A percentile compares a stretch with the other conserved stretches of the same genome.
These are phyloP conservation scores for Arxiozyma slooffiae DNA, from an alignment of 1,139 yeast genomes.

Conservation along the genomic window DNA sequence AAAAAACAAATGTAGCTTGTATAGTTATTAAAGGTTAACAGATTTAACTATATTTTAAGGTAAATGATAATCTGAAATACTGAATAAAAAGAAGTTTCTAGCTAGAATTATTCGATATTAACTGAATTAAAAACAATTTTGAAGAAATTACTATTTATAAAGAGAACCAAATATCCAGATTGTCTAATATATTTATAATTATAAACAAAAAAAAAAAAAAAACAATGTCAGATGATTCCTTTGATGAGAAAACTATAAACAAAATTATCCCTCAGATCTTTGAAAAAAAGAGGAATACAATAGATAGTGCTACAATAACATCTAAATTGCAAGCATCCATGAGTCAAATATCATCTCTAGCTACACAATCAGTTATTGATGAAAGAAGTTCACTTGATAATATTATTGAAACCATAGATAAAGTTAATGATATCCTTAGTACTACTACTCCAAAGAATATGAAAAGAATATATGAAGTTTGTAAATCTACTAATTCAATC, in stretches of 20 bases:
- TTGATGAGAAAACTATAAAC: conserved; percentile 18
- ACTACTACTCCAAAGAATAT: conserved; percentile 20
- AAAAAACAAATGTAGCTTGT: too few relatives aligned
- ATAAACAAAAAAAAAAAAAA: too few relatives aligned
- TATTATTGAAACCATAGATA: conserved; percentile 23
- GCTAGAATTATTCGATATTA: too few relatives aligned
- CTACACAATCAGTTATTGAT: conserved; percentile 26
- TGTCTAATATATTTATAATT: neutral
- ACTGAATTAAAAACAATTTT: neutral
- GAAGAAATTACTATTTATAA: neutral
- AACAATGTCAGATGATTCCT: conserved; percentile 2
- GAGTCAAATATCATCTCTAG: conserved; percentile 12
- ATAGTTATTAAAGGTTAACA: too few relatives aligned
- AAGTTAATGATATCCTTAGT: conserved; percentile 17
- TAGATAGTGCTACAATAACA: conserved; percentile 10
- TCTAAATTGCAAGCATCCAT: conserved; percentile 5
- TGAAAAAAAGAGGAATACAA: conserved; percentile 25
- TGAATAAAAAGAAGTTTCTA: neutral
- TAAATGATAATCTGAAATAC: too few relatives aligned
- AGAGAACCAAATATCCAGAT: neutral
- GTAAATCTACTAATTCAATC: conserved; percentile 24
- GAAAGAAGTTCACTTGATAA: conserved; percentile 26
- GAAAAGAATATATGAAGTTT: conserved; percentile 21
- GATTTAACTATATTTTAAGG: too few relatives aligned
- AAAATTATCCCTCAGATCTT: conserved; percentile 26